These are phyloP conservation scores for Hyaloperonospora brassicae DNA, from an alignment of 352 stramenopile genomes.

Conservation along the genomic window DNA sequence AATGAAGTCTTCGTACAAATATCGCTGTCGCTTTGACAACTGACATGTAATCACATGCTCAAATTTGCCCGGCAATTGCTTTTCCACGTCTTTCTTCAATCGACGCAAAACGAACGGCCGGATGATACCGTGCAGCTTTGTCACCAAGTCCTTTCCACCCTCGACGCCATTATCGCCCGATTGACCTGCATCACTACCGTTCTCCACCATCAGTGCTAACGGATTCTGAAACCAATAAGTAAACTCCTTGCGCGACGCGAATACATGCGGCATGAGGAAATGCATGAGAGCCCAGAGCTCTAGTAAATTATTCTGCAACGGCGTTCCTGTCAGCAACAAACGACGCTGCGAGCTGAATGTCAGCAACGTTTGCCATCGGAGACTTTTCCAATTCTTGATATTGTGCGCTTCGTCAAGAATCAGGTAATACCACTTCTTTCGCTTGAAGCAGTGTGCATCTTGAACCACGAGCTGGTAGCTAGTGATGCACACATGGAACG, in stretches of 20 bases:
- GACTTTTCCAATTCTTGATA: conserved; percentile 99
- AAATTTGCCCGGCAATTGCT: conserved; percentile 95
- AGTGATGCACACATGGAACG: conserved; percentile 98
- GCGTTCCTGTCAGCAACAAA: conserved; percentile 92
- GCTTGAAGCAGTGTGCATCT: conserved; percentile 95
- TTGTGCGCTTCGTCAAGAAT: conserved; percentile 99
- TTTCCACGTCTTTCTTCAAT: conserved; percentile 97
- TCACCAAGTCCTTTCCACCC: conserved; percentile 68
- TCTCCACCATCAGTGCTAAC: conserved; percentile 81
- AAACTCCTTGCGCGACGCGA: conserved; percentile 89
- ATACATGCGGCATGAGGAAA: conserved; percentile 99
- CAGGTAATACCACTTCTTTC: conserved; percentile 99
- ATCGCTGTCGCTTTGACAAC: conserved; percentile 91
- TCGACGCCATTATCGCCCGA: conserved; percentile 26
- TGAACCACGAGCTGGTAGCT: conserved; percentile 98
- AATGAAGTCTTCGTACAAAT: conserved; percentile 99
- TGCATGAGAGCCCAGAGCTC: conserved; percentile 98
- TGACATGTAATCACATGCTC: conserved; percentile 94
- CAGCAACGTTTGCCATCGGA: conserved; percentile 97
- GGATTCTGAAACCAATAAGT: conserved; percentile 98
- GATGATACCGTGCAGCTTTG: conserved; percentile 95
- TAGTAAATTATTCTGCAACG: conserved; percentile 97
- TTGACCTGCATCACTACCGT: conserved; percentile 66
- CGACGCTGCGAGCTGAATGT: conserved; percentile 94
- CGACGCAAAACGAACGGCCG: conserved; percentile 95